Evolutionary conservation across 2,329 filamentous ascomycete species (phyloP).

Genomic region (Didymella sp.): DNA sequence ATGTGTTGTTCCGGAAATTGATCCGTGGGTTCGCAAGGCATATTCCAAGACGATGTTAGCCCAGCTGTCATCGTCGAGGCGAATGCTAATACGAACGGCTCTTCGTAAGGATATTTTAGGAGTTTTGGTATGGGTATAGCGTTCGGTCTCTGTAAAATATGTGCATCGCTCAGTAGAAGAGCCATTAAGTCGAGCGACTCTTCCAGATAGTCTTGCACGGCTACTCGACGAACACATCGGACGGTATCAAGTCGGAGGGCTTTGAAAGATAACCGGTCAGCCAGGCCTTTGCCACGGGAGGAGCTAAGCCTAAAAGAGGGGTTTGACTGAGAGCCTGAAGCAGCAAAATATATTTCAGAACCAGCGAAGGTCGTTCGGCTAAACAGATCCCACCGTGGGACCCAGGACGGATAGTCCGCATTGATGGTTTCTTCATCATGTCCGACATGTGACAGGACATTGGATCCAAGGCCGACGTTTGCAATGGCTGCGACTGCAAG

Average conservation of each 20-base stretch:
- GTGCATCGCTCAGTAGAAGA: neutral
- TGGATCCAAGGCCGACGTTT: neutral
- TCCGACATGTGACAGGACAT: neutral
- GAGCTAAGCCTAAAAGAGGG: neutral
- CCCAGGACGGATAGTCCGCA: neutral
- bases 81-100: neutral
- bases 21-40: neutral
- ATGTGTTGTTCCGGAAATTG: neutral
- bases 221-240: neutral
- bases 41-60: neutral
- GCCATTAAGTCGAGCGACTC: neutral
- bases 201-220: neutral
- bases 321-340: neutral
- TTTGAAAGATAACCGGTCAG: neutral
- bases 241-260: neutral
- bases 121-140: neutral
- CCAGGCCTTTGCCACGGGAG: neutral
- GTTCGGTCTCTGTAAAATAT: neutral
- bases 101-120: neutral
- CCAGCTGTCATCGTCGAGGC: slow-evolving; percentile 2
- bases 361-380: neutral
- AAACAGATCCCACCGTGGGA: slow-evolving; percentile 8
- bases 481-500: slow-evolving; percentile 1
- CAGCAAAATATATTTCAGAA: neutral
- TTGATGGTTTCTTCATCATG: neutral